A percentile compares a stretch with the other conserved stretches of the same genome.
phyloP scores from a whole-genome alignment of 192 early-diverging fungal genomes.

The Kickxella alabastrina region DNA sequence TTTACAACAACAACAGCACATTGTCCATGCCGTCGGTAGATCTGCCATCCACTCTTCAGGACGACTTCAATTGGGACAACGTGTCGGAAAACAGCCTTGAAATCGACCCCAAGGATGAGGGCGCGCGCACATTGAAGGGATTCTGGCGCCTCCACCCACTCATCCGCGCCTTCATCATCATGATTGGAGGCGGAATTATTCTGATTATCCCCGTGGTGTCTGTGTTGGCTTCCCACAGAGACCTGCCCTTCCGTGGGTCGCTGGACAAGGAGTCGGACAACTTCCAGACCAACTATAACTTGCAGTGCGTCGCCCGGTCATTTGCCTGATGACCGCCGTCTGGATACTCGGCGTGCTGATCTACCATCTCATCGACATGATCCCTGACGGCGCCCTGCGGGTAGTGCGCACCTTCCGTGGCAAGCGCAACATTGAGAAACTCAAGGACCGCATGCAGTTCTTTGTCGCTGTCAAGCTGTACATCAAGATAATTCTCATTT shows the following conservation, averaged over 20 bases:
- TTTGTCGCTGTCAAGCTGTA: slow-evolving; percentile 56
- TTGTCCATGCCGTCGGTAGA: slow-evolving; percentile 39
- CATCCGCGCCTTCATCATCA: slow-evolving; percentile 53
- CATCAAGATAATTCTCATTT: slow-evolving; percentile 55
- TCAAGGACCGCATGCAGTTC: slow-evolving; percentile 54
- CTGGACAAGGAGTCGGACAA: not conserved
- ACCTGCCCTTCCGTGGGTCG: slow-evolving; percentile 31
- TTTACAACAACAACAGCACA: slow-evolving; percentile 22
- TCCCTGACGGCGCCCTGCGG: slow-evolving; percentile 54
- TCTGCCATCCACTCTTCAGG: slow-evolving; percentile 31
- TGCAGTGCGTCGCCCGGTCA: slow-evolving; percentile 38
- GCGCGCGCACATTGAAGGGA: slow-evolving; percentile 17
- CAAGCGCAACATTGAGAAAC: slow-evolving; percentile 48
- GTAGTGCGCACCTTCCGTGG: slow-evolving; percentile 46
- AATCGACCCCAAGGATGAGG: slow-evolving; percentile 24
- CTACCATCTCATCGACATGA: slow-evolving; percentile 55
- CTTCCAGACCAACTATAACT: slow-evolving; percentile 29
- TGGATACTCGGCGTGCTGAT: slow-evolving; percentile 53
- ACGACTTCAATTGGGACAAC: slow-evolving; percentile 52
- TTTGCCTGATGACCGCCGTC: slow-evolving; percentile 51
- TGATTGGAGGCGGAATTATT: slow-evolving; percentile 53
- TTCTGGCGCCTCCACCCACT: slow-evolving; percentile 58
- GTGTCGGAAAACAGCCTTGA: slow-evolving; percentile 18
- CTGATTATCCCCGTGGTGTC: slow-evolving; percentile 54
- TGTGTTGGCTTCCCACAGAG: slow-evolving; percentile 42